Conservation (phyloP, 768 basidiomycete species). For the Boletus subcaerulescens region DNA sequence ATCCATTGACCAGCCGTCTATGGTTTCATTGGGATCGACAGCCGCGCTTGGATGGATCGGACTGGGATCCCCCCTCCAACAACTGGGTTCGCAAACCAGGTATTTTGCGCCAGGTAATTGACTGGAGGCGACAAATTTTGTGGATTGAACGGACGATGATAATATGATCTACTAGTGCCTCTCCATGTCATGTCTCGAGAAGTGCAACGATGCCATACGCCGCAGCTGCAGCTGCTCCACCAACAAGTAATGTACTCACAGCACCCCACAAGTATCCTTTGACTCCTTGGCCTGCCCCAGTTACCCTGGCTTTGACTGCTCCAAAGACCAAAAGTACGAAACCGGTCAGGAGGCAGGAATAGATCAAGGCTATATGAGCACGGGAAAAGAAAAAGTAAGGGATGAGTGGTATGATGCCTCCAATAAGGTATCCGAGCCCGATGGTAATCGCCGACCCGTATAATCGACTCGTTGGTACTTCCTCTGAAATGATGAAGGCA, state of each 20-base stretch:
- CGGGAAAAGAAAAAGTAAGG: constrained; percentile 86
- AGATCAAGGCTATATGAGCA: constrained; percentile 67
- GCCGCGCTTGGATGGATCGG: too few relatives aligned
- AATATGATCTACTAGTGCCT: too few relatives aligned
- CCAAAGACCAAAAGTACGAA: constrained; percentile 87
- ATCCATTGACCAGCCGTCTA: too few relatives aligned
- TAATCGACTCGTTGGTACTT: constrained; percentile 78
- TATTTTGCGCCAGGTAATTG: too few relatives aligned
- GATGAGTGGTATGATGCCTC: constrained; percentile 88
- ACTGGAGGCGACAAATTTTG: too few relatives aligned
- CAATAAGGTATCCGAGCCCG: constrained; percentile 89
- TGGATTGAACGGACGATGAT: too few relatives aligned
- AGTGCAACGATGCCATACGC: constrained; percentile 58
- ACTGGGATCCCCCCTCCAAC: too few relatives aligned
- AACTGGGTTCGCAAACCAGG: too few relatives aligned
- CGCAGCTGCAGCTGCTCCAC: constrained; percentile 83
- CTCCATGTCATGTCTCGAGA: constrained; percentile 35
- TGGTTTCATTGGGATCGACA: too few relatives aligned
- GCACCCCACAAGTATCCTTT: constrained; percentile 86
- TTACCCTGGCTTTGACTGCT: constrained; percentile 83
- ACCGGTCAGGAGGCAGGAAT: constrained; percentile 79
- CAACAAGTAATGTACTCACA: constrained; percentile 81
- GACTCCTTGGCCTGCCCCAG: constrained; percentile 67
- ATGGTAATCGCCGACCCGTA: constrained; percentile 94
- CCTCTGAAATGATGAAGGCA: constrained; percentile 51